These are phyloP conservation scores for Plantago elongata DNA, from an alignment of 257 asterid species.

Conservation along the genomic window DNA sequence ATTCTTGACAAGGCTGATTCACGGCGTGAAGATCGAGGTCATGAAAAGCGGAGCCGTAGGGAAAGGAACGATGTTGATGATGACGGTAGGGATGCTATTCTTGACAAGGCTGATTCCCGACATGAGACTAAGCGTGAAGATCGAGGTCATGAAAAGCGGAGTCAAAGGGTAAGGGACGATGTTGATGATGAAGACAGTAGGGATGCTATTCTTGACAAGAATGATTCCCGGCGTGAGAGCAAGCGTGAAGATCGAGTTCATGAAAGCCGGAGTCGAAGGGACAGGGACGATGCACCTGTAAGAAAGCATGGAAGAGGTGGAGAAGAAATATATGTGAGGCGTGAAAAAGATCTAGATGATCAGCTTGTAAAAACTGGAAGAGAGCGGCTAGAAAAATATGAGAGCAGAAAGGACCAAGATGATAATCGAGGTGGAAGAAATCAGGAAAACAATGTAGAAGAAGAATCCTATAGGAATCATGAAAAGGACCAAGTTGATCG, in stretches of 20 bases:
- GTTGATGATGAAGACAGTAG: slow-evolving; percentile 23
- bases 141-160: slow-evolving; percentile 34
- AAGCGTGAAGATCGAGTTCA: slow-evolving; percentile 26
- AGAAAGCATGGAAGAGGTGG: slow-evolving; percentile 46
- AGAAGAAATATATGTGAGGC: slow-evolving; percentile 32
- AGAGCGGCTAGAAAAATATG: slow-evolving; percentile 35
- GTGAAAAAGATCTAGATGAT: slow-evolving; percentile 37
- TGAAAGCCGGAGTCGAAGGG: slow-evolving; percentile 42
- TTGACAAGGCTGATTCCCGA: slow-evolving; percentile 25
- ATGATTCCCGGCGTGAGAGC: slow-evolving; percentile 27
- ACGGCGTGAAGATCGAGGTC: slow-evolving; percentile 27
- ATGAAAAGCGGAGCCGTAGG: slow-evolving; percentile 38
- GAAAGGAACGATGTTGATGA: slow-evolving; percentile 38
- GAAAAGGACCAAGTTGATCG: slow-evolving; percentile 33
- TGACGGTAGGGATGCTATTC: slow-evolving; percentile 17
- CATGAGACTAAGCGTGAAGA: slow-evolving; percentile 25
- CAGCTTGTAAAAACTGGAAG: slow-evolving; percentile 19
- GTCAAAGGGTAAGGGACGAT: slow-evolving; percentile 43
- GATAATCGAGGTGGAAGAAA: slow-evolving; percentile 19
- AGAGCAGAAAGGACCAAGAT: neutral
- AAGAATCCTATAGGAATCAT: slow-evolving; percentile 44
- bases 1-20: slow-evolving; percentile 24
- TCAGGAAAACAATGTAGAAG: slow-evolving; percentile 43
- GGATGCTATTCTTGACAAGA: slow-evolving; percentile 15
- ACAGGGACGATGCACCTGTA: slow-evolving; percentile 30